These are phyloP conservation scores for Agrocybe chaxingu DNA, from an alignment of 768 basidiomycete species.

Conservation along the genomic window DNA sequence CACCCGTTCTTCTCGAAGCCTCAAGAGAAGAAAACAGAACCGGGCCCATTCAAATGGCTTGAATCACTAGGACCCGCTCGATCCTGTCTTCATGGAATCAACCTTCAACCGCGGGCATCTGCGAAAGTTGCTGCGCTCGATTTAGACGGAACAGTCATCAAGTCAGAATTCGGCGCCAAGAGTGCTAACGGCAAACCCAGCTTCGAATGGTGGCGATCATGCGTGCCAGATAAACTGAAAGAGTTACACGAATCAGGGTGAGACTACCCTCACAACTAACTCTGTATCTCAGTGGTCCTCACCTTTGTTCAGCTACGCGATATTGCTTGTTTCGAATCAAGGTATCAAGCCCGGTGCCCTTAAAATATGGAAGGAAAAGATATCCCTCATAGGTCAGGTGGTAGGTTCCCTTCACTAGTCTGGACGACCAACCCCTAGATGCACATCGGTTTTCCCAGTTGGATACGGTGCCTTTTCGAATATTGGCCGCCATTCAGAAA, in stretches of 20 bases:
- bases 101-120: conserved; percentile 38
- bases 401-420: conserved; percentile 30
- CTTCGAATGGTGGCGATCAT: conserved; percentile 74
- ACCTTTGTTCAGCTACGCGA: conserved; percentile 47
- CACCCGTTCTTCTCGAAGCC: conserved; percentile 32
- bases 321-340: conserved; percentile 86
- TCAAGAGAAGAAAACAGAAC: conserved; percentile 4
- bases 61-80: conserved; percentile 31
- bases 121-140: conserved; percentile 80
- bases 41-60: conserved; percentile 36
- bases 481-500: conserved; percentile 73
- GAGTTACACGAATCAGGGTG: conserved; percentile 61
- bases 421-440: background rate
- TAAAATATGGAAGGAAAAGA: conserved; percentile 74
- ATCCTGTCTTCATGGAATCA: conserved; percentile 40
- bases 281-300: background rate
- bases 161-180: conserved; percentile 28
- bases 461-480: conserved; percentile 67
- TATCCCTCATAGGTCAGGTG: conserved; percentile 61
- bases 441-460: conserved; percentile 39
- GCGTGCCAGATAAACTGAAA: conserved; percentile 62
- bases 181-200: conserved; percentile 30
- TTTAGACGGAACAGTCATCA: conserved; percentile 86
- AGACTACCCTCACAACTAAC: conserved; percentile 12
- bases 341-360: conserved; percentile 44